Evolutionary conservation across 106 monocot genomes (phyloP), one percentile per base, ranked within the genome.

Genomic region (Ottelia alismoides): DNA sequence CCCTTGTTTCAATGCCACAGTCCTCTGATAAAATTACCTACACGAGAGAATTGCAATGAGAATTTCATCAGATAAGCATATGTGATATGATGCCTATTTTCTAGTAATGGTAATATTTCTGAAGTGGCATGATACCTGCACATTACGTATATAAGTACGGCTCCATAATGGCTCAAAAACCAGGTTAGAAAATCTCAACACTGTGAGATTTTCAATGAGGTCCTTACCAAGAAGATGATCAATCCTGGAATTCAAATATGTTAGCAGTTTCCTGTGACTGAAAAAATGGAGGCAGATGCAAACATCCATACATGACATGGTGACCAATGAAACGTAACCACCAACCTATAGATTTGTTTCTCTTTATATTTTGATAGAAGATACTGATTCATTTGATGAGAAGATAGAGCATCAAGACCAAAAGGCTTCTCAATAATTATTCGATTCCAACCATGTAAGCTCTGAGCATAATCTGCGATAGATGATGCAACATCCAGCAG

Each of bases 121-220:
- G n/a, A n/a, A n/a, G n/a, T n/a, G n/a, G n/a, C n/a, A 35, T 16
- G 16, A 26, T 72, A 88, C 83, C 71, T 88, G 91, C 45, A 92
- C 91, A 31, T 78, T 92, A 6, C 78, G 65, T 53, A 92, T 85
- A 69, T 92, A 85, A 46, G 78, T 82, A 44, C 85, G 72, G 53
- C 81, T 70, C 91, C 91, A 92, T 7, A 92, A 59, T 45, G 91
- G 91, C 65, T 92, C 91, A 71, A 92, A 92, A 49, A 92, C 81
- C 32, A 92, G 75, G 59, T 92, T 92, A 35, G 81, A 81, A 45
- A 92, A 92, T 62, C 91, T 81, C 65, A 92, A 55, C 43, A 92
- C 85, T 40, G 91, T 76, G 16, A 92, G 61, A 51, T 92, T 92
- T 65, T 92, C 91, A 46, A 92, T 81, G 53, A 92, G 51, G 45